A percentile compares a stretch with the other conserved stretches of the same genome.
phyloP scores from a whole-genome alignment of 164 flowering plant genomes.

The Tinospora cordifolia region DNA sequence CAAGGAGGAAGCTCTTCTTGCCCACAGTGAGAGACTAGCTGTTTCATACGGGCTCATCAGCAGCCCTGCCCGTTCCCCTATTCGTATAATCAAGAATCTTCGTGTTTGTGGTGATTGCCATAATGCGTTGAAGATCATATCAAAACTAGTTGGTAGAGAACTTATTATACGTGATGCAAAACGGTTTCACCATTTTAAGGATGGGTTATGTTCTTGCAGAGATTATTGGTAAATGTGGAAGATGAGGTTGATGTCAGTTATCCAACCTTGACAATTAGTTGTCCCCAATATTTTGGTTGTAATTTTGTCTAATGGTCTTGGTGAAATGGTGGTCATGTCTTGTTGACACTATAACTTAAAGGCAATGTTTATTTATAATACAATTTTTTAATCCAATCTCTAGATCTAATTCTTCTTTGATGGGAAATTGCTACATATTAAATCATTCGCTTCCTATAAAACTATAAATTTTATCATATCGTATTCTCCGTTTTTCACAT shows the following conservation, averaged over 20 bases:
- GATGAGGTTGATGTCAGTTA: background rate
- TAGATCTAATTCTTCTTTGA: background rate
- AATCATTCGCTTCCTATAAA: background rate
- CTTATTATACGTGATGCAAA: constrained; percentile 51
- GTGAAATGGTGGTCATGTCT: background rate
- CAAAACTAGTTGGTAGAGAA: constrained; percentile 45
- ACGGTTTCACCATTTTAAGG: constrained; percentile 51
- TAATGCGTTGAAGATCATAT: constrained; percentile 41
- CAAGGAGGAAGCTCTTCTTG: constrained; percentile 63
- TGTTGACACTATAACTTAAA: background rate
- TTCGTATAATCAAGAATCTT: constrained; percentile 61
- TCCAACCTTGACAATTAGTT: too few relatives aligned
- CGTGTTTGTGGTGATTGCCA: too few relatives aligned
- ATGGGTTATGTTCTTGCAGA: constrained; percentile 46
- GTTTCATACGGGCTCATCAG: constrained; percentile 42
- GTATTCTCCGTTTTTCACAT: too few relatives aligned
- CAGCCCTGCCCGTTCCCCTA: constrained; percentile 38
- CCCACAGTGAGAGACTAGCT: constrained; percentile 69
- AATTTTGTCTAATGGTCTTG: background rate
- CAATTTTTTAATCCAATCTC: background rate
- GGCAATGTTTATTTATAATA: background rate
- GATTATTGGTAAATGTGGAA: constrained; percentile 40
- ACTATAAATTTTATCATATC: background rate
- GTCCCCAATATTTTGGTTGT: background rate
- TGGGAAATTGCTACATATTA: background rate